These are phyloP conservation scores for Umbilicus rupestris DNA, from an alignment of 164 flowering plant genomes.

Conservation along the genomic window DNA sequence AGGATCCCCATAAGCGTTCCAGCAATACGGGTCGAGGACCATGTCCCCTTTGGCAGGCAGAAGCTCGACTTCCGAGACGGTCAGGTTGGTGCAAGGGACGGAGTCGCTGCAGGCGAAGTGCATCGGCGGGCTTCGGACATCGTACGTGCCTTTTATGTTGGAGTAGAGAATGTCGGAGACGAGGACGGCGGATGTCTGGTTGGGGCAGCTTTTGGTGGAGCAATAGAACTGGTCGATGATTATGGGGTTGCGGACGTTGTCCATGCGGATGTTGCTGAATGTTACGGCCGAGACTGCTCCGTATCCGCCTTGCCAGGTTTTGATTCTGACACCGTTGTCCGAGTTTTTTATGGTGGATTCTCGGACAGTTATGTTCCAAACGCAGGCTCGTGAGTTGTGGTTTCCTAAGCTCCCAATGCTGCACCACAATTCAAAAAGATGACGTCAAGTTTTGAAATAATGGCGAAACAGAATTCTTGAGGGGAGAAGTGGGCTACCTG, in stretches of 20 bases:
- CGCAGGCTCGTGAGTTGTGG: constrained; percentile 71
- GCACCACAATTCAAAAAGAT: constrained; percentile 7
- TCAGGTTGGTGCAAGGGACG: constrained; percentile 65
- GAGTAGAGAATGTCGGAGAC: constrained; percentile 42
- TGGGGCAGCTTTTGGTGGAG: constrained; percentile 43
- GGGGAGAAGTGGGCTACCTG: constrained; percentile 36
- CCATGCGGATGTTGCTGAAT: constrained; percentile 63
- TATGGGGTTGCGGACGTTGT: constrained; percentile 66
- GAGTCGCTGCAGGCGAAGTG: constrained; percentile 74
- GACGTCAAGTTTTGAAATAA: neutral
- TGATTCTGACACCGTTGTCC: constrained; percentile 73
- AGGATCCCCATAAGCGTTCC: constrained; percentile 72
- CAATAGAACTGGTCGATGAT: constrained; percentile 84
- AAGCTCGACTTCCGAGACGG: constrained; percentile 50
- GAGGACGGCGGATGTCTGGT: constrained; percentile 63
- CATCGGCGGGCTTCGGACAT: constrained; percentile 57
- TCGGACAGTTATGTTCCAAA: constrained; percentile 50
- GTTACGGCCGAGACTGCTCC: constrained; percentile 54
- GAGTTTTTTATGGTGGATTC: constrained; percentile 51
- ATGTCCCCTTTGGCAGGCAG: constrained; percentile 43
- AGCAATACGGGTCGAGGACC: constrained; percentile 49
- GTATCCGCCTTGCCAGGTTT: constrained; percentile 93
- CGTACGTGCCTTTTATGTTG: constrained; percentile 66
- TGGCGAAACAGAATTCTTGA: too few relatives aligned
- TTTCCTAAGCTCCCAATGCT: constrained; percentile 93